A percentile compares a stretch with the other conserved stretches of the same genome.
These are phyloP conservation scores for Saccharomyces eubayanus DNA, from an alignment of 805 yeast genomes.

Conservation along the genomic window DNA sequence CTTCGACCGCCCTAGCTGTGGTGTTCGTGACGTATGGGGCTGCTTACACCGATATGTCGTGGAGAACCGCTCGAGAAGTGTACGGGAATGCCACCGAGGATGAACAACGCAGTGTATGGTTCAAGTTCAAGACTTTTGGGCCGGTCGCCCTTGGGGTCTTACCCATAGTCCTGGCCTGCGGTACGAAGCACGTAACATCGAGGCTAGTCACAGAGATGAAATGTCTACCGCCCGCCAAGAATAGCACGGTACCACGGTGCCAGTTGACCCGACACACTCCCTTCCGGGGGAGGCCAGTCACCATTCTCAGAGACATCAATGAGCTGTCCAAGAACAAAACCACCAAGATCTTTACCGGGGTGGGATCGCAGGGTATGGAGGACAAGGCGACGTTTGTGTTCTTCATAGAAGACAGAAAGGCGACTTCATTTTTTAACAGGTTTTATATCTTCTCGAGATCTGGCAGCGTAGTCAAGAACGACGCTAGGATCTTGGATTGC, in stretches of 20 bases:
- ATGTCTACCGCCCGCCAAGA: constrained; percentile 14
- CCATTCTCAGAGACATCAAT: constrained; percentile 8
- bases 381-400: constrained; percentile 24
- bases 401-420: constrained; percentile 15
- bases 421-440: constrained; percentile 14
- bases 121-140: constrained; percentile 14
- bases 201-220: constrained; percentile 23
- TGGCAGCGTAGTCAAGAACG: constrained; percentile 23
- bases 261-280: constrained; percentile 20
- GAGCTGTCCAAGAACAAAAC: constrained; percentile 13
- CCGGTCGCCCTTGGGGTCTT: constrained; percentile 21
- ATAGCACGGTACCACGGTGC: constrained; percentile 12
- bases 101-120: constrained; percentile 10
- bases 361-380: constrained; percentile 26
- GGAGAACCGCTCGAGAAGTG: constrained; percentile 14
- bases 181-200: constrained; percentile 19
- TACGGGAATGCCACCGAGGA: constrained; percentile 8
- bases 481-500: constrained; percentile 25
- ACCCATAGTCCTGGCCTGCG: constrained; percentile 22
- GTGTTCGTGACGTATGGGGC: constrained; percentile 24
- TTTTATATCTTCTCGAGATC: constrained; percentile 25
- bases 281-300: constrained; percentile 13
- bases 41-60: constrained; percentile 25
- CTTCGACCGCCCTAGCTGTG: constrained; percentile 18
- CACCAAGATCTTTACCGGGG: constrained; percentile 24